These are phyloP conservation scores for Amylocarpus encephaloides DNA, from an alignment of 2,329 filamentous ascomycete species.

Conservation along the genomic window DNA sequence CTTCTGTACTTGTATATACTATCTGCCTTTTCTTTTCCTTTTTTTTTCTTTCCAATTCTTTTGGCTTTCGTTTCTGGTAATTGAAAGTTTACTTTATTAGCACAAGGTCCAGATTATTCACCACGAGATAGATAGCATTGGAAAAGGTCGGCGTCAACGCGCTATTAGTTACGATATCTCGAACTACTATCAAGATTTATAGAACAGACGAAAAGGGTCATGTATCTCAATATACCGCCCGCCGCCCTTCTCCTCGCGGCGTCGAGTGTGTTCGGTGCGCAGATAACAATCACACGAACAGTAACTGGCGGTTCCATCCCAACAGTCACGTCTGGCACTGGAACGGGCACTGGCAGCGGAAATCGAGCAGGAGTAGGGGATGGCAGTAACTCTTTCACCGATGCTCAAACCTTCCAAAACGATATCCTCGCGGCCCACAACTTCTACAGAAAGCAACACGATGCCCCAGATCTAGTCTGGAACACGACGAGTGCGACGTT, in stretches of 20 bases:
- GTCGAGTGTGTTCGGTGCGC: background rate
- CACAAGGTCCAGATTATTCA: background rate
- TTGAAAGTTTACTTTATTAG: background rate
- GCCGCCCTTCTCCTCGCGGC: background rate
- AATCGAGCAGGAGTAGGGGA: background rate
- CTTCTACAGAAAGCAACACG: constrained; percentile 56
- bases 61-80: background rate
- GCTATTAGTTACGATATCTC: background rate
- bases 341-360: background rate
- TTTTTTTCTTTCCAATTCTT: background rate
- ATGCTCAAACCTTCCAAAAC: constrained; percentile 36
- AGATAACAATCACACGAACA: background rate
- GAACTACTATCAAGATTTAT: background rate
- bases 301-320: background rate
- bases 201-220: background rate
- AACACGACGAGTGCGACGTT: constrained; percentile 56
- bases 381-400: constrained; percentile 21
- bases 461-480: constrained; percentile 54
- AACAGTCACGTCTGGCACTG: background rate
- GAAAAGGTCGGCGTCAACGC: background rate
- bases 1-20: background rate
- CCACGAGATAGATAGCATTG: background rate
- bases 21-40: too few species aligned
- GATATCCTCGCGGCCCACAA: constrained; percentile 63
- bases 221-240: background rate